Base-by-base conservation (phyloP, 2,329 filamentous ascomycete genomes). In the Microascus cirrosus region DNA sequence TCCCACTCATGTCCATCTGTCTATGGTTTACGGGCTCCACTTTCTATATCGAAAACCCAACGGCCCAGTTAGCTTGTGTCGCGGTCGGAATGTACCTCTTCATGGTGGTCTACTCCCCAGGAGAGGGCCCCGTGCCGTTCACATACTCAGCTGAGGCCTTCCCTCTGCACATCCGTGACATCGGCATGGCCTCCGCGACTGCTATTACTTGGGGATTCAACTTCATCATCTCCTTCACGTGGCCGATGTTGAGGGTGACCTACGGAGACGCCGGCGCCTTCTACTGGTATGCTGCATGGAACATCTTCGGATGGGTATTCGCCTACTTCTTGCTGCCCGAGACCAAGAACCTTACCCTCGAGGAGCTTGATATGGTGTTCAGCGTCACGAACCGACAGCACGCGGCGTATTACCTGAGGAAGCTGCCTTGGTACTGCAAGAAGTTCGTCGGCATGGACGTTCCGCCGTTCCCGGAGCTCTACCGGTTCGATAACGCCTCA, bases 121-220 rank as follows among this genome's bases (percentile, higher is more conserved):
- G 81, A 18, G 77, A 80, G 54, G 80, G 81, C 0, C 79, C 80
- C 0, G 80, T 83, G 0, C 80, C 81, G 0, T 83, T 83, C 62
- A 83, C 80, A 0, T 83, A 83, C 64, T 81, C 77, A 0, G 80
- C 80, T 1, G 81, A 83, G 62, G 80, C 79, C 0, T 83, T 82
- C 61, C 80, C 80, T 0, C 67, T 83, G 0, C 80, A 82, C 52
- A 74, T 82, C 12, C 74, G 80, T 54, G 77, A 77, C 11, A 74
- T 80, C 57, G 79, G 79, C 15, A 82, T 82, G 79, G 74, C 76
- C 0, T 70, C 77, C 0, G 70, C 71, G 15, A 74, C 71, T 0
- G 70, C 73, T 0, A 71, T 72, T 13, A 72, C 69, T 0, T 74
- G 72, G 72, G 67, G 69, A 0, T 74, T 71, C 63, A 71, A 71